Evolutionary conservation across 176 grass and related monocot species (phyloP).

Genomic region (Paspalum vaginatum): DNA sequence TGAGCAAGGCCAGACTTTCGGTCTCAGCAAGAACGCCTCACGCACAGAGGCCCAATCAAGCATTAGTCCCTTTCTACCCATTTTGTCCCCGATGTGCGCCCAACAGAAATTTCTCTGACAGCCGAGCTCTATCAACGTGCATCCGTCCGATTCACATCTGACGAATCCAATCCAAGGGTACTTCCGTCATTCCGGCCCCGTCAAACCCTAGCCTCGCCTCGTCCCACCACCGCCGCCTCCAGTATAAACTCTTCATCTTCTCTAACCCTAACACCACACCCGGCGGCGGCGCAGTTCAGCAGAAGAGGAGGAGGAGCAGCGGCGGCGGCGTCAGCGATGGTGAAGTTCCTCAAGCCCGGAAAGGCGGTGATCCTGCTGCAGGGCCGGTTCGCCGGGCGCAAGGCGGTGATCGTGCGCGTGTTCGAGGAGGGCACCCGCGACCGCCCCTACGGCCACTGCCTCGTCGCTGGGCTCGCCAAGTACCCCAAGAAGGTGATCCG

Average conservation of each 20-base stretch:
- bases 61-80: background rate
- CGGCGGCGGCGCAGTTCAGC: slow-evolving; percentile 18
- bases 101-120: background rate
- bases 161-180: background rate
- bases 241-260: no score
- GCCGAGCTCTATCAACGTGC: background rate
- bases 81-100: background rate
- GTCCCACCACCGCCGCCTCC: no score
- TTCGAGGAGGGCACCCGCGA: slow-evolving; percentile 76
- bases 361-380: slow-evolving; percentile 68
- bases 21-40: no score
- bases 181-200: background rate
- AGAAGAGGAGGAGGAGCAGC: background rate
- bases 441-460: slow-evolving; percentile 69
- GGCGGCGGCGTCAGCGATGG: slow-evolving; percentile 36
- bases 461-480: slow-evolving; percentile 59
- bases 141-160: background rate
- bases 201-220: background rate
- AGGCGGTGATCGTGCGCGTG: slow-evolving; percentile 67
- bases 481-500: slow-evolving; percentile 77
- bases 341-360: slow-evolving; percentile 68
- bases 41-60: background rate
- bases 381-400: slow-evolving; percentile 54
- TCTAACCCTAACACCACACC: no score
- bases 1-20: no score